Percentiles rank a stretch among this genome's conserved stretches.
These are phyloP conservation scores for Thelephora terrestris DNA, from an alignment of 1,284 basidiomycete genomes.

Conservation along the genomic window DNA sequence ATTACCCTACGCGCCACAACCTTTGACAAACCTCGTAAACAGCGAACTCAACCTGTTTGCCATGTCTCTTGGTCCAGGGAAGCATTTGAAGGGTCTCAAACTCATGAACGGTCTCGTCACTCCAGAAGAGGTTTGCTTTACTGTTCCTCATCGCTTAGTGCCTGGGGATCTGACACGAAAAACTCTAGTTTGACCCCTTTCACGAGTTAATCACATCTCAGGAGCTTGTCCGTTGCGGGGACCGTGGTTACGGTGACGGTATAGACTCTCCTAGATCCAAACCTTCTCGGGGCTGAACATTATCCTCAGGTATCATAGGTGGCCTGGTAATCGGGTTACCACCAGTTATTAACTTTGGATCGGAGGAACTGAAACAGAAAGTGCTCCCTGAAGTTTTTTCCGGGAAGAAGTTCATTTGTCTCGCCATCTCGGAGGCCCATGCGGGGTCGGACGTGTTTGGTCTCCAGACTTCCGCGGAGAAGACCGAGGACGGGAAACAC, in stretches of 20 bases:
- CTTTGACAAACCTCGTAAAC: not conserved
- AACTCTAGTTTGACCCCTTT: conserved; percentile 60
- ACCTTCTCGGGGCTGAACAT: not conserved
- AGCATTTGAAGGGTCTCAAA: conserved; percentile 74
- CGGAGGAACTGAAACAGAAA: conserved; percentile 62
- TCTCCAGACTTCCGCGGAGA: conserved; percentile 70
- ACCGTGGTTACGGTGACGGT: conserved; percentile 24
- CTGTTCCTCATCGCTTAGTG: not conserved
- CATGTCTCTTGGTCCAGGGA: conserved; percentile 84
- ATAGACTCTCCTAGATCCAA: conserved; percentile 8
- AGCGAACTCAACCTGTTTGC: conserved; percentile 69
- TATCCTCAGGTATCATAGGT: conserved; percentile 2
- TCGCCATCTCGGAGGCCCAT: conserved; percentile 67
- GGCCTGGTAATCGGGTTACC: conserved; percentile 73
- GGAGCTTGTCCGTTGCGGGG: conserved; percentile 25
- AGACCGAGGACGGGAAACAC: conserved; percentile 73
- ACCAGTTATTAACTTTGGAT: conserved; percentile 77
- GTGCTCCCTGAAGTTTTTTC: conserved; percentile 75
- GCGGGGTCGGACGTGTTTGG: conserved; percentile 88
- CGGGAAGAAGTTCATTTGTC: conserved; percentile 61
- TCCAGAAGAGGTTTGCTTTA: conserved; percentile 54
- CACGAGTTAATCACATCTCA: conserved; percentile 31
- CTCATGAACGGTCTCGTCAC: conserved; percentile 77
- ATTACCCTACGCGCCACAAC: not conserved
- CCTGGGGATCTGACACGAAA: conserved; percentile 1